phyloP scores from a whole-genome alignment of 306 rosid genomes.

The Gleditsia sinensis region DNA sequence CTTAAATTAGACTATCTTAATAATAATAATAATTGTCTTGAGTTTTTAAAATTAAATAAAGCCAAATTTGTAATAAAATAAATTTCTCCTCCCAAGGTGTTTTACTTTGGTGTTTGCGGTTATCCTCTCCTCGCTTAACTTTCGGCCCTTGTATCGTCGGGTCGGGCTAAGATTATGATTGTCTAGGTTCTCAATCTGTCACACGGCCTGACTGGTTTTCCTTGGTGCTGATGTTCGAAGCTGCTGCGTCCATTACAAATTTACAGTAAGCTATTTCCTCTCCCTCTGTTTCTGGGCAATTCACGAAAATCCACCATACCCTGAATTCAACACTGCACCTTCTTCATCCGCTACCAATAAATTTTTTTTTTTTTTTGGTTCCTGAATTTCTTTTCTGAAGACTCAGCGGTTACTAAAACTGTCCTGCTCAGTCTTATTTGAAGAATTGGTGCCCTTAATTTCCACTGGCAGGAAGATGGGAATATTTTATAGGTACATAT shows the following conservation, averaged over 20 bases:
- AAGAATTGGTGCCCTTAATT: conserved; percentile 19
- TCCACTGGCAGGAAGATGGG: conserved; percentile 30
- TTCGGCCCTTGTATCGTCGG: too few relatives aligned
- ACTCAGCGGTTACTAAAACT: too few relatives aligned
- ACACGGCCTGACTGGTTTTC: not conserved
- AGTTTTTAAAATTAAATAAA: too few relatives aligned
- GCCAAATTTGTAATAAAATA: too few relatives aligned
- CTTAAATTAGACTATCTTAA: too few relatives aligned
- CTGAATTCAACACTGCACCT: conserved; percentile 23
- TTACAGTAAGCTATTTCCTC: not conserved
- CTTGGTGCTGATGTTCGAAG: not conserved
- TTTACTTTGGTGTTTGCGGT: too few relatives aligned
- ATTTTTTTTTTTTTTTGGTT: not conserved
- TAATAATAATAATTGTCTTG: too few relatives aligned
- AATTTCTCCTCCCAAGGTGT: too few relatives aligned
- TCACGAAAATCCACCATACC: conserved; percentile 5
- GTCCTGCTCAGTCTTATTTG: too few relatives aligned
- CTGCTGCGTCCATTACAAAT: not conserved
- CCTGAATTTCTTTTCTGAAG: not conserved
- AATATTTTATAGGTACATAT: conserved; percentile 30
- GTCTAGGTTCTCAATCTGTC: not conserved
- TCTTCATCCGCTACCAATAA: not conserved
- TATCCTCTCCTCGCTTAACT: not conserved
- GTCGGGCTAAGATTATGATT: not conserved
- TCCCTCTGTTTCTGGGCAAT: not conserved